Evolutionary conservation across 1,139 yeast genomes (phyloP), one percentile per base, ranked within the genome.

Genomic region (Yamadazyma membranifaciens): DNA sequence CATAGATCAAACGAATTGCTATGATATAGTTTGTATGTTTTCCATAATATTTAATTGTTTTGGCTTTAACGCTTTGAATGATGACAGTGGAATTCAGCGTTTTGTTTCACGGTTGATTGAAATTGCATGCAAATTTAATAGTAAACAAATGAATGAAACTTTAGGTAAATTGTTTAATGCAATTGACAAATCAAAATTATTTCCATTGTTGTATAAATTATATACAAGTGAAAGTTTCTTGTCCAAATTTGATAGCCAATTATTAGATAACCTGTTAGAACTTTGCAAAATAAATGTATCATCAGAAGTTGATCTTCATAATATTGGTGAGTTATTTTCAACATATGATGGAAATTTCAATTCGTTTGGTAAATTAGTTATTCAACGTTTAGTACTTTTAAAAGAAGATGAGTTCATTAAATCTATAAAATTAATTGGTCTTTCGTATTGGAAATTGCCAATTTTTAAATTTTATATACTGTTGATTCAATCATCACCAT

Each of bases 401-500:
- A 59, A 60, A 28, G 48, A 56, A 3, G 63, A 57, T 2, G 66
- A 60, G n/a, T 59, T 66, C 38, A 58, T 54, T 11, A 45, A 43
- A 6, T 42, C 56, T 10, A 48, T 65, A 15, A 44, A 44, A 1
- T 26, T 43, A 16, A 46, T 69, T 37, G 42, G 56, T 2, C 48
- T 68, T 3, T 48, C 47, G 1, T 40, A 46, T 4, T 71, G 77
- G 77, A 48, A 57, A 10, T 28, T 57, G 3, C 60, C 61, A 1
- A 49, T 58, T 2, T 61, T 65, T 51, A 57, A 64, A 31, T 66
- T 61, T 42, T 67, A 60, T 36, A 47, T 69, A 5, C 42, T 52
- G 3, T 53, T 69, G 28, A 57, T 67, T 36, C 69, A 62, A 38
- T 59, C 58, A 48, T 67, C 75, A 0, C 74, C 75, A 2, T 60